Evolutionary conservation across 139 green algal genomes (phyloP).

Genomic region (Penium margaritaceum): DNA sequence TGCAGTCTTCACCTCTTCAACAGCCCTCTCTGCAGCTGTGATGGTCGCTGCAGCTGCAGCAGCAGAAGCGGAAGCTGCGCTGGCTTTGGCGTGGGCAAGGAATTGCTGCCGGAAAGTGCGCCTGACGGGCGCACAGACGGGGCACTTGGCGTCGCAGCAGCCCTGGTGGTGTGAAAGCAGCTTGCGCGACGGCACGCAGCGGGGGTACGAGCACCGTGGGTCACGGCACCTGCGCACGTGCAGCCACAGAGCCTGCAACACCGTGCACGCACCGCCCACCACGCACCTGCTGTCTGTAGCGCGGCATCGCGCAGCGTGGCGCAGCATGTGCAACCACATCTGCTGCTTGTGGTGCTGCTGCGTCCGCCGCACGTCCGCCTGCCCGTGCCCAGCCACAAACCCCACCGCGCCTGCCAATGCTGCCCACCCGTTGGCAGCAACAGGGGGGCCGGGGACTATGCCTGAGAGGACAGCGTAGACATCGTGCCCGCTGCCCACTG

Average conservation of each 20-base stretch:
- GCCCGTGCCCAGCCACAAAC: too few relatives aligned
- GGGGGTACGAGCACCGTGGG: constrained; percentile 68
- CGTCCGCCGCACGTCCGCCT: constrained; percentile 14
- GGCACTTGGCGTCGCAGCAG: constrained; percentile 69
- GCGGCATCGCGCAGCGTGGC: constrained; percentile 85
- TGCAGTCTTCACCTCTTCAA: too few relatives aligned
- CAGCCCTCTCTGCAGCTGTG: too few relatives aligned
- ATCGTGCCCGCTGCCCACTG: too few relatives aligned
- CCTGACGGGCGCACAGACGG: constrained; percentile 86
- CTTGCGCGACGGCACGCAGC: constrained; percentile 73
- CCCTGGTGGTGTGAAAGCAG: constrained; percentile 90
- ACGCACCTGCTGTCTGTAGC: constrained; percentile 66
- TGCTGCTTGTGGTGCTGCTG: constrained; percentile 73
- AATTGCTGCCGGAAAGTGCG: constrained; percentile 73
- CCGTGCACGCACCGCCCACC: constrained; percentile 52
- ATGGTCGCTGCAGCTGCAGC: neutral
- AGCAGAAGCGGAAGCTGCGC: neutral
- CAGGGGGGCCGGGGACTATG: too few relatives aligned
- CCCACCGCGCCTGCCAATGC: too few relatives aligned
- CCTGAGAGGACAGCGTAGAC: too few relatives aligned
- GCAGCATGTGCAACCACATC: constrained; percentile 87
- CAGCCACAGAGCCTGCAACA: constrained; percentile 81
- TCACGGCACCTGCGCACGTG: constrained; percentile 81
- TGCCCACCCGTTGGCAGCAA: too few relatives aligned
- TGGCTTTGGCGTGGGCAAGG: neutral